Evolutionary conservation across 768 basidiomycete species (phyloP), one percentile per base, ranked within the genome.

Genomic region (Suillus subalutaceus): DNA sequence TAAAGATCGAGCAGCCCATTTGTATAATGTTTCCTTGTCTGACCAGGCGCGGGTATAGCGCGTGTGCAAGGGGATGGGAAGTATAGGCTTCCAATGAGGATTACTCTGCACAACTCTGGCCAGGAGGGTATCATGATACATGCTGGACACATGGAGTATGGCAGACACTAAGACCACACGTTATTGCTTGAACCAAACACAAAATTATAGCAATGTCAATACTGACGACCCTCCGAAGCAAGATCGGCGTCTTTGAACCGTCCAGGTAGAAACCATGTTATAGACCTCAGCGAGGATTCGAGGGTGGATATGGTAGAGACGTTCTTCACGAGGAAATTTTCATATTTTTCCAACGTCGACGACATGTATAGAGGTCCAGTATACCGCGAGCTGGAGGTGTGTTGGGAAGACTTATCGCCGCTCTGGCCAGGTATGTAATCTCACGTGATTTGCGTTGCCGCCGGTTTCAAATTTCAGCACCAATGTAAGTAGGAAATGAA

Each of bases 231-330:
- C 86, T 99, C 97, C 15, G 94, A 95, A 66, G 93, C 96, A 60
- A 99, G 82, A 77, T 98, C 96, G 56, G 96, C 95, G 84, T 98
- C 96, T 79, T 94, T 95, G 86, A 99, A 98, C 69, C 96, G 86
- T 67, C 96, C 96, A 53, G 97, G 97, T 53, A 99, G 81, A 72
- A 99, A 89, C 96, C 96, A 99, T 56, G 95, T 96, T 65, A 98
- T 79, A 46, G 94, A 96, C 69, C 94, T 84, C 69, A 99, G 79
- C 35, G 91, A 88, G 20, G 92, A 94, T 78, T 99, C 97, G 70
- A 98, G 79, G n/a, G 89, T 87, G 23, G 91, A 89, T 61, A 98
- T 92, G 26, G 92, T 89, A 2, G 90, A 88, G 30, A 92, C 88
- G 79, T 98, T 97, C 64, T 89, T 85, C 65, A 97, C 80, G 66